A percentile compares a stretch with the other conserved stretches of the same genome.
Conservation (phyloP, 139 green algal genomes). For the Chlorella sp. region DNA sequence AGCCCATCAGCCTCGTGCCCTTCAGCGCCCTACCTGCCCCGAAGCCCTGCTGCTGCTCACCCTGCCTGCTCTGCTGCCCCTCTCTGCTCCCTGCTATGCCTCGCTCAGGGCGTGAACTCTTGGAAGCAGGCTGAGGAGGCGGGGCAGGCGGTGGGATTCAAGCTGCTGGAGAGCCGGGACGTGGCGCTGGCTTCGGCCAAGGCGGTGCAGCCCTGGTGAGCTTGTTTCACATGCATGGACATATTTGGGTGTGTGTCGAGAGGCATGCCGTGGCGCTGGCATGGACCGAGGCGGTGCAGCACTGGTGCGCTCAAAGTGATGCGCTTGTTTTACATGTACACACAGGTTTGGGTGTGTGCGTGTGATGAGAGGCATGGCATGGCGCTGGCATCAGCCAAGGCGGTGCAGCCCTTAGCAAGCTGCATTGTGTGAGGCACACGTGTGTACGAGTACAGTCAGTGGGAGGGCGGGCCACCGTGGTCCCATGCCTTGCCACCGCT, state of each 20-base stretch:
- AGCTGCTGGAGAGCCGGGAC: slow-evolving; percentile 70
- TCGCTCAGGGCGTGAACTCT: slow-evolving; percentile 86
- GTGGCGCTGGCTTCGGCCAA: slow-evolving; percentile 50
- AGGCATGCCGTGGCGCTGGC: too few species aligned
- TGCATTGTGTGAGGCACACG: too few species aligned
- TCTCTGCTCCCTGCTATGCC: too few species aligned
- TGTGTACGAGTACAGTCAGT: too few species aligned
- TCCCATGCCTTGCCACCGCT: not conserved
- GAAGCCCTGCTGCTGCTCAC: too few species aligned
- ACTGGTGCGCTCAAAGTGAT: slow-evolving; percentile 2
- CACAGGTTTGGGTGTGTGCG: not conserved
- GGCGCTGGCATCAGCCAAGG: too few species aligned
- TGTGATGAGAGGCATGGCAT: too few species aligned
- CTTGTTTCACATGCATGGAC: too few species aligned
- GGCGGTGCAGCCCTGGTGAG: slow-evolving; percentile 31
- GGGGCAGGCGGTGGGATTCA: slow-evolving; percentile 82
- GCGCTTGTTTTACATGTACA: not conserved
- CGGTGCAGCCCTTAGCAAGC: too few species aligned
- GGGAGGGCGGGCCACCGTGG: too few species aligned
- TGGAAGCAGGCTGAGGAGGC: slow-evolving; percentile 87
- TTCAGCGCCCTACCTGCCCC: too few species aligned
- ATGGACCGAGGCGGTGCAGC: not conserved
- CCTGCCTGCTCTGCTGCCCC: not conserved
- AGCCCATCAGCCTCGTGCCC: too few species aligned
- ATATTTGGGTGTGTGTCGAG: not conserved